Conservation (phyloP, 1,284 basidiomycete species). For the Melampsora americana region DNA sequence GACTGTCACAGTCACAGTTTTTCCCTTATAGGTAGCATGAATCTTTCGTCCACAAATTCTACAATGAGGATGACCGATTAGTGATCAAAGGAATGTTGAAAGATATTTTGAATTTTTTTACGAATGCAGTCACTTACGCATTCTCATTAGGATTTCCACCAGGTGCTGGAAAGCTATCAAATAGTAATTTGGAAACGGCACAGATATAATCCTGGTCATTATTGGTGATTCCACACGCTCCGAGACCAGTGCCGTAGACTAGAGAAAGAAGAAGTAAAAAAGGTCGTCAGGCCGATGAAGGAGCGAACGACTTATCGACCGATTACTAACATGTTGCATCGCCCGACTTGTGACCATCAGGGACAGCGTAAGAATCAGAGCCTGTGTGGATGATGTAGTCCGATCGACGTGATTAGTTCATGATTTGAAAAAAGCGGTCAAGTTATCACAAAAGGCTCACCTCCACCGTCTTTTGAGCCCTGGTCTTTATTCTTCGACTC, state of each 20-base stretch:
- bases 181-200: conserved; percentile 63
- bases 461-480: neutral
- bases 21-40: conserved; percentile 53
- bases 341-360: neutral
- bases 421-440: neutral
- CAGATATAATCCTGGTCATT: conserved; percentile 60
- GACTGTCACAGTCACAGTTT: conserved; percentile 59
- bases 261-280: neutral
- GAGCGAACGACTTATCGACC: neutral
- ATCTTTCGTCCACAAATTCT: conserved; percentile 37
- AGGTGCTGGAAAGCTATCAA: conserved; percentile 60
- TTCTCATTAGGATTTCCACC: conserved; percentile 63
- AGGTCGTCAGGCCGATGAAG: neutral
- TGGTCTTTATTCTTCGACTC: neutral
- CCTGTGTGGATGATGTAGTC: no score
- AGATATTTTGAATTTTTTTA: no score
- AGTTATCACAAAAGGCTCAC: neutral
- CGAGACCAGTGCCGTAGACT: conserved; percentile 62
- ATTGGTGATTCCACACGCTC: conserved; percentile 67
- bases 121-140: conserved; percentile 52
- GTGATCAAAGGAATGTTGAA: no score
- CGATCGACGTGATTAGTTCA: no score
- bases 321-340: conserved; percentile 4
- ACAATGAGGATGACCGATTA: no score
- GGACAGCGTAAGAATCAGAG: no score